A percentile compares a stretch with the other conserved stretches of the same genome.
Conservation (phyloP, 139 green algal species). For the Tetratostichococcus sp. region DNA sequence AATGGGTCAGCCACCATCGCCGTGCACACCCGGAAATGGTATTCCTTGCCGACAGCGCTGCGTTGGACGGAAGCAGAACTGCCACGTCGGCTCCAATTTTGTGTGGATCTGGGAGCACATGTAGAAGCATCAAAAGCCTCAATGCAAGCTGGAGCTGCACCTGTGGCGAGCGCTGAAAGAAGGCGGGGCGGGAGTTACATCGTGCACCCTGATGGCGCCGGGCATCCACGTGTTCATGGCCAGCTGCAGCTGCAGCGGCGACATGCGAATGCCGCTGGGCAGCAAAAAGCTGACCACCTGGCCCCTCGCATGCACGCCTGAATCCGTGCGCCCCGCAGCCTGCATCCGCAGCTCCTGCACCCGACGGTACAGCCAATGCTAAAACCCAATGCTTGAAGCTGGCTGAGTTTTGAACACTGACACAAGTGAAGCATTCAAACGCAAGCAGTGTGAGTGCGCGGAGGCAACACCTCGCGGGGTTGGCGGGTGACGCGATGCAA, state of each 20-base stretch:
- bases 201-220: constrained; percentile 43
- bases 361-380: too few relatives aligned
- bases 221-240: constrained; percentile 57
- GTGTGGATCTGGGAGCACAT: too few relatives aligned
- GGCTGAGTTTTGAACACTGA: too few relatives aligned
- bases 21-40: constrained; percentile 55
- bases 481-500: constrained; percentile 36
- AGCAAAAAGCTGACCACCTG: constrained; percentile 48
- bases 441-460: too few relatives aligned
- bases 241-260: constrained; percentile 18
- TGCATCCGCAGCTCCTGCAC: constrained; percentile 39
- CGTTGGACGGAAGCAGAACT: neutral
- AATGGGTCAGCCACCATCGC: constrained; percentile 34
- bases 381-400: too few relatives aligned
- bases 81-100: too few relatives aligned
- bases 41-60: constrained; percentile 39
- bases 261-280: neutral
- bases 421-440: too few relatives aligned
- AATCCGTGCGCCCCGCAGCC: constrained; percentile 70
- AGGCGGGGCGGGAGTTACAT: constrained; percentile 32
- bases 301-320: constrained; percentile 73
- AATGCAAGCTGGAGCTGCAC: neutral
- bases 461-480: constrained; percentile 22
- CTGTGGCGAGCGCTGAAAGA: constrained; percentile 66
- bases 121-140: neutral